phyloP scores from a whole-genome alignment of 192 early-diverging fungal genomes.

The Entophlyctis luteolus region DNA sequence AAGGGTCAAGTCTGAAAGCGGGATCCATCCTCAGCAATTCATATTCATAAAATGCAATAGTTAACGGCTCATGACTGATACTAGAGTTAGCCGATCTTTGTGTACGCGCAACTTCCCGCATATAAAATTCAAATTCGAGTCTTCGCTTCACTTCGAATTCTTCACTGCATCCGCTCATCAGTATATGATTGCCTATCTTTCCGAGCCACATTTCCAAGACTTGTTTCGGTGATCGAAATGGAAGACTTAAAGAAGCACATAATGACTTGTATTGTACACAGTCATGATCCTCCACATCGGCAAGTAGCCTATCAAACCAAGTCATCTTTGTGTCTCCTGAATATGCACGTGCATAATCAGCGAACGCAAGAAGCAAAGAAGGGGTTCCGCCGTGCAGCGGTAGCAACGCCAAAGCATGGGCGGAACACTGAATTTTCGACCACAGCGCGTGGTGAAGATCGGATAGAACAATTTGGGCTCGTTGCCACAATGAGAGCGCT shows the following conservation, averaged over 20 bases:
- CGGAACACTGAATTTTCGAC: neutral
- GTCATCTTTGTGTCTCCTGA: neutral
- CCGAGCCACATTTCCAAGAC: neutral
- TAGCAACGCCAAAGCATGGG: neutral
- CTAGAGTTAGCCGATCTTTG: neutral
- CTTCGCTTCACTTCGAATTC: too few species aligned
- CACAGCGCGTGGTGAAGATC: neutral
- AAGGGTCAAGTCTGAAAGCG: neutral
- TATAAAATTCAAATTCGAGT: too few species aligned
- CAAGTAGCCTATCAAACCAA: neutral
- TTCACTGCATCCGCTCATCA: too few species aligned
- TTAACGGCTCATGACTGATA: neutral
- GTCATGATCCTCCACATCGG: neutral
- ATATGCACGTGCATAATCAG: neutral
- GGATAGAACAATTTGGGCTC: neutral
- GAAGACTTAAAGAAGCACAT: neutral
- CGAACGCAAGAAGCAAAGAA: neutral
- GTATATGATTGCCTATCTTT: neutral
- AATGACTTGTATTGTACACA: neutral
- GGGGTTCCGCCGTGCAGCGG: neutral
- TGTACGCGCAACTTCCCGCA: too few species aligned
- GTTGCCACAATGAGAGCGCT: neutral
- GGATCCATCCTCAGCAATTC: neutral
- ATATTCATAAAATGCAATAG: neutral
- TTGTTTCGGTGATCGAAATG: neutral